phyloP scores from a whole-genome alignment of 148 eudicot species.

The Amaranthus palmeri region DNA sequence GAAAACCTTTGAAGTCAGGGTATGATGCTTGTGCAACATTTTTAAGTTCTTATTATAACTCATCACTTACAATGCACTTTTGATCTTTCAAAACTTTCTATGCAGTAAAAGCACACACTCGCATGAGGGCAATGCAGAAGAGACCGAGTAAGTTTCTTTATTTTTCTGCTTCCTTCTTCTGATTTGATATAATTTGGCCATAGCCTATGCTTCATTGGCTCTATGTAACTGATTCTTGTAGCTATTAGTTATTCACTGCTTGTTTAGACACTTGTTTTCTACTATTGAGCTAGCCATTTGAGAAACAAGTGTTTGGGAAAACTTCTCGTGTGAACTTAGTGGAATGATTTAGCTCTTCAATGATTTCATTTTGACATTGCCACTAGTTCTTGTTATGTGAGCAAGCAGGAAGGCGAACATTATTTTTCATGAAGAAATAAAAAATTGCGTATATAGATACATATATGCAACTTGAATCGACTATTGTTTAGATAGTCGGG shows the following conservation, averaged over 20 bases:
- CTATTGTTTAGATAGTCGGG: too few relatives aligned
- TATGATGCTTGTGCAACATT: conserved; percentile 11
- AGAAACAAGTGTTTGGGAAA: not conserved
- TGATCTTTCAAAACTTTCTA: not conserved
- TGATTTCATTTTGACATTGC: too few relatives aligned
- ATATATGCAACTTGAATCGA: too few relatives aligned
- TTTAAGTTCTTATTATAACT: not conserved
- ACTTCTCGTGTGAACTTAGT: too few relatives aligned
- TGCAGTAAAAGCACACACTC: conserved; percentile 16
- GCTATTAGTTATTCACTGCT: not conserved
- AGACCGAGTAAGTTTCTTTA: conserved; percentile 17
- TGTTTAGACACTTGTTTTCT: not conserved
- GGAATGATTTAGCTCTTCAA: too few relatives aligned
- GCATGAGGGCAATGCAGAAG: conserved; percentile 2
- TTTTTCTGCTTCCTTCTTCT: not conserved
- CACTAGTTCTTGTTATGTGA: too few relatives aligned
- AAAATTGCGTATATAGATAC: too few relatives aligned
- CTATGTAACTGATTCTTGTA: not conserved
- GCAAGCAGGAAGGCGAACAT: too few relatives aligned
- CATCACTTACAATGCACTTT: not conserved
- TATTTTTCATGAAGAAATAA: too few relatives aligned
- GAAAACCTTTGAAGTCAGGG: not conserved
- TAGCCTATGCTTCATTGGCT: not conserved
- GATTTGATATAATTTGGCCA: not conserved
- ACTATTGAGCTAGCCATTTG: not conserved